Evolutionary conservation across 2,329 filamentous ascomycete species (phyloP), one percentile per base, ranked within the genome.

Genomic region (Chrysoporthe deuterocubensis): DNA sequence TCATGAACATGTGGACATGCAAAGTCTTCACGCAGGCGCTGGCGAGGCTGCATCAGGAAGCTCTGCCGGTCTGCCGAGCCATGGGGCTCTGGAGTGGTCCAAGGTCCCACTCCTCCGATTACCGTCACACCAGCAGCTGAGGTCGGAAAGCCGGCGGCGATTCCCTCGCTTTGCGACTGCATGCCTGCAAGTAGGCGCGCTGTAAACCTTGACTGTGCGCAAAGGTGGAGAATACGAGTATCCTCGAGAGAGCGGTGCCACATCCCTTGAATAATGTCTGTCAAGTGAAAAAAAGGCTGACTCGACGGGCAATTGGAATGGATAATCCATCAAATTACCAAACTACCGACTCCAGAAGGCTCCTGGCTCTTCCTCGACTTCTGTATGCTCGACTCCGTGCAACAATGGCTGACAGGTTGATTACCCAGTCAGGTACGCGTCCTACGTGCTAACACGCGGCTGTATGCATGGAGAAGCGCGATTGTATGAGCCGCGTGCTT

Each of bases 1-100:
- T 32, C 32, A 21, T 52, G 26, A 40, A 40, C 65, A 65, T 62
- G 68, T 69, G 62, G 68, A 58, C 68, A 63, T 50, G 54, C 65
- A 59, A 59, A 65, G 34, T 67, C 56, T 64, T 62, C 50, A 58
- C 40, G 46, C 14, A 44, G 7, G 13, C 43, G 46, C 14, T 50
- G 7, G 13, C 43, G 62, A 58, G 37, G 43, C 67, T 65, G 57
- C 42, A 63, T 26, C 59, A 42, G 60, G 62, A 48, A 67, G n/a
- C 34, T 58, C 62, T 64, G 62, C 34, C 65, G 62, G 56, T 34
- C 46, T 64, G 46, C 54, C 66, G 68, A 65, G 54, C 7, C 32
- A 42, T 48, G 21, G 59, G n/a, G 1, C 26, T 46, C 26, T 21
- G 43, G 54, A 43, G 18, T 52, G 34, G 62, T 43, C 52, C 62